Conservation (phyloP, 495 filamentous ascomycete species). For the Echria macrotheca region DNA sequence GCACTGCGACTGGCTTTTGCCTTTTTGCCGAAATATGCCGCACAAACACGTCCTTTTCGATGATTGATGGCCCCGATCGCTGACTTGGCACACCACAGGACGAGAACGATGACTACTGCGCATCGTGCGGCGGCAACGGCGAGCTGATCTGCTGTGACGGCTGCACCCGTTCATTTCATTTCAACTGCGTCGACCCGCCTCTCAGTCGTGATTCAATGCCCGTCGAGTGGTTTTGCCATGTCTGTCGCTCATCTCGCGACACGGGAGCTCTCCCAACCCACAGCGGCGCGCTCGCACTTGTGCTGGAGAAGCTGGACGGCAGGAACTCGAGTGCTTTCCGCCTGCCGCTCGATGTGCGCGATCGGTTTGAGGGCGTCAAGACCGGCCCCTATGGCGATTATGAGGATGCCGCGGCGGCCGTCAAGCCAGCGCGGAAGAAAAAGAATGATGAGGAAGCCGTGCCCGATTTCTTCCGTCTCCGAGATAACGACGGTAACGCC, state of each 20-base stretch:
- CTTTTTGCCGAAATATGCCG: constrained; percentile 32
- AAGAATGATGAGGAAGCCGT: constrained; percentile 54
- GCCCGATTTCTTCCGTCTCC: constrained; percentile 59
- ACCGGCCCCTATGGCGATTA: constrained; percentile 75
- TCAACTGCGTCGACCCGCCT: constrained; percentile 76
- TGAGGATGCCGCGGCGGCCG: constrained; percentile 47
- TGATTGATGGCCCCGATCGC: constrained; percentile 9
- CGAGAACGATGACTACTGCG: constrained; percentile 86
- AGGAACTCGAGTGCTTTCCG: constrained; percentile 67
- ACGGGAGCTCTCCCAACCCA: constrained; percentile 34
- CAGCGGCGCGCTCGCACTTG: constrained; percentile 47
- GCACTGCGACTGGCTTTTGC: constrained; percentile 15
- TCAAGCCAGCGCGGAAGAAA: constrained; percentile 44
- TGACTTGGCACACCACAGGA: constrained; percentile 41
- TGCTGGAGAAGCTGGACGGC: constrained; percentile 55
- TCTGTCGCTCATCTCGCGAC: constrained; percentile 48
- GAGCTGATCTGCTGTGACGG: constrained; percentile 87
- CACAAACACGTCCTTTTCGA: constrained; percentile 15
- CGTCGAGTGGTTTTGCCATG: constrained; percentile 79
- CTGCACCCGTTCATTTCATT: constrained; percentile 82
- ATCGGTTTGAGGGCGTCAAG: constrained; percentile 67
- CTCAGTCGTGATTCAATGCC: constrained; percentile 59
- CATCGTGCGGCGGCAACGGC: constrained; percentile 74
- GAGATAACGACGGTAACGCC: constrained; percentile 60
- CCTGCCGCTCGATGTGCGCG: constrained; percentile 61